Conservation (phyloP, 2,329 filamentous ascomycete species). For the Cladobotryum protrusum region DNA sequence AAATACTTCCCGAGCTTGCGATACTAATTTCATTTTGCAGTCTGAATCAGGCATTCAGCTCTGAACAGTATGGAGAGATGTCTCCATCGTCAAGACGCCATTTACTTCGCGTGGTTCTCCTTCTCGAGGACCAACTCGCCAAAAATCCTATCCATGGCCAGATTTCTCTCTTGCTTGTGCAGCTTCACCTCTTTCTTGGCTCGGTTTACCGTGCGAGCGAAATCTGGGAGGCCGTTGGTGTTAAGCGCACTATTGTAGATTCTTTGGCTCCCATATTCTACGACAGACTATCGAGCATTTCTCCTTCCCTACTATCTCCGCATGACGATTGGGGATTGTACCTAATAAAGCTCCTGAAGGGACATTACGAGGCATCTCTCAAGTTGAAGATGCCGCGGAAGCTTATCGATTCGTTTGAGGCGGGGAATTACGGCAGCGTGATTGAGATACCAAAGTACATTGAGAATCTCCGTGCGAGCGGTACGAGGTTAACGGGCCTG, state of each 20-base stretch:
- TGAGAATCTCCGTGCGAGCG: conserved; percentile 40
- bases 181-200: conserved; percentile 46
- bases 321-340: conserved; percentile 27
- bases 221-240: conserved; percentile 45
- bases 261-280: conserved; percentile 49
- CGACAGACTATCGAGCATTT: conserved; percentile 47
- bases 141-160: conserved; percentile 39
- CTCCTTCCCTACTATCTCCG: conserved; percentile 35
- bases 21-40: conserved; percentile 30
- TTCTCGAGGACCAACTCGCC: conserved; percentile 45
- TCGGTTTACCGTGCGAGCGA: conserved; percentile 40
- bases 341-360: conserved; percentile 36
- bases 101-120: conserved; percentile 42
- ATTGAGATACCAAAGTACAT: conserved; percentile 41
- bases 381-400: conserved; percentile 38
- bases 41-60: conserved; percentile 24
- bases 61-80: neutral
- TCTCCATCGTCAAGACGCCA: conserved; percentile 17
- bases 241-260: conserved; percentile 54
- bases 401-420: conserved; percentile 41
- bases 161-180: conserved; percentile 44
- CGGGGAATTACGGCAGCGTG: conserved; percentile 46
- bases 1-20: conserved; percentile 27
- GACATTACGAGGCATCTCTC: conserved; percentile 42
- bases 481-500: conserved; percentile 45